Evolutionary conservation across 2,329 filamentous ascomycete genomes (phyloP), one percentile per base, ranked within the genome.

Genomic region (Penicillium paneum): DNA sequence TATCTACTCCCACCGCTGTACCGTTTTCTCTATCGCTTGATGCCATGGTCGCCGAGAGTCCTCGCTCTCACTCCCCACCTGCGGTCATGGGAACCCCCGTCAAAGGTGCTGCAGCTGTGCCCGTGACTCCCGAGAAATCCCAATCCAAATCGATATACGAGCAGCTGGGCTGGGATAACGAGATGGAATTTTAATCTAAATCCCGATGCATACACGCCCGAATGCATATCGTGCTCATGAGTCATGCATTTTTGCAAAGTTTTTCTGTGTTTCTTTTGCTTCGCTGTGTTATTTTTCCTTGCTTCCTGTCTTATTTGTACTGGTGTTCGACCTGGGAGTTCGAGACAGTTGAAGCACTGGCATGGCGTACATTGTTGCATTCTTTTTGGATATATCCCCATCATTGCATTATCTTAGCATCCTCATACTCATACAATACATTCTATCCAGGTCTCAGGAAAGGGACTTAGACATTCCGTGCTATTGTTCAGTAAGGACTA

Each of bases 81-180:
- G 57, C 57, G 32, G 62, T 69, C 35, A 56, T 68, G 15, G 65
- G 64, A n/a, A 71, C 71, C 2, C 71, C 72, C 1, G 59, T 70
- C 28, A 74, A 72, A 60, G 59, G 62, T 7, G 49, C 60, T 6
- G 41, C 60, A 2, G 51, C 59, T 40, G 58, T 67, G 36, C 68
- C 70, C 2, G 64, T 67, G 19, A 74, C 68, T 8, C 69, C 67
- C 17, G 69, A 72, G 50, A 72, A 71, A 47, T 63, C 63, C 10
- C 60, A 65, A 34, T 67, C 73, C 6, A 72, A 56, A 38, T 72
- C 74, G 8, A 74, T 78, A 40, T 78, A 78, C 52, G 72, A 72
- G 54, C 65, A 71, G 42, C 56, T 78, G 46, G 76, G 76, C 48
- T 78, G 76, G 76, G 71, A 76, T 56, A 72, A 75, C 53, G 67